phyloP scores from a whole-genome alignment of 1,284 basidiomycete genomes.

The Abortiporus biennis region DNA sequence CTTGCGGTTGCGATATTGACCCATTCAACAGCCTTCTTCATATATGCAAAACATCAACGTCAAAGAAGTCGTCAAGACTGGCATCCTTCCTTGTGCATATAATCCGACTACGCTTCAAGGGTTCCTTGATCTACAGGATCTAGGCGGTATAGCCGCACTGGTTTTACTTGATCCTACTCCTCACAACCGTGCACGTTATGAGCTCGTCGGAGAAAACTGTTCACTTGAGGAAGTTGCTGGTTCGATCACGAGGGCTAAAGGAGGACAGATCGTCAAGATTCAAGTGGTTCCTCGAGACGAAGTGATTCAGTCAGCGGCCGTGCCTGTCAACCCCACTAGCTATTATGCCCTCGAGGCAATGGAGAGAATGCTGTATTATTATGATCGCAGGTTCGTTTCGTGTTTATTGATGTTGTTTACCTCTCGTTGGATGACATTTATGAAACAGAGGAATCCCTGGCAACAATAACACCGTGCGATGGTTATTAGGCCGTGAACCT shows the following conservation, averaged over 20 bases:
- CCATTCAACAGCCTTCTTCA: slow-evolving; percentile 21
- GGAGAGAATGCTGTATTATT: slow-evolving; percentile 26
- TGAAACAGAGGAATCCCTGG: slow-evolving; percentile 26
- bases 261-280: slow-evolving; percentile 13
- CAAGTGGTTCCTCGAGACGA: slow-evolving; percentile 13
- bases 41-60: slow-evolving; percentile 29
- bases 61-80: slow-evolving; percentile 10
- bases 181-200: slow-evolving; percentile 27
- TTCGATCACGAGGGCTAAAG: slow-evolving; percentile 13
- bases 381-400: slow-evolving; percentile 21
- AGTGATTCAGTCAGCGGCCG: slow-evolving; percentile 8
- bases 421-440: background rate
- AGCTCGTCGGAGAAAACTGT: slow-evolving; percentile 25
- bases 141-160: slow-evolving; percentile 19
- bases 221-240: slow-evolving; percentile 22
- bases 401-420: background rate
- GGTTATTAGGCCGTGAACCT: slow-evolving; percentile 27
- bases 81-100: slow-evolving; percentile 17
- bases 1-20: background rate
- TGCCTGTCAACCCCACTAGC: slow-evolving; percentile 11
- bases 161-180: slow-evolving; percentile 22
- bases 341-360: slow-evolving; percentile 18
- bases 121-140: slow-evolving; percentile 26
- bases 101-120: slow-evolving; percentile 21
- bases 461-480: slow-evolving; percentile 23